Evolutionary conservation across 1,139 yeast species (phyloP), one percentile per base, ranked within the genome.

Genomic region (Pichia sp.): DNA sequence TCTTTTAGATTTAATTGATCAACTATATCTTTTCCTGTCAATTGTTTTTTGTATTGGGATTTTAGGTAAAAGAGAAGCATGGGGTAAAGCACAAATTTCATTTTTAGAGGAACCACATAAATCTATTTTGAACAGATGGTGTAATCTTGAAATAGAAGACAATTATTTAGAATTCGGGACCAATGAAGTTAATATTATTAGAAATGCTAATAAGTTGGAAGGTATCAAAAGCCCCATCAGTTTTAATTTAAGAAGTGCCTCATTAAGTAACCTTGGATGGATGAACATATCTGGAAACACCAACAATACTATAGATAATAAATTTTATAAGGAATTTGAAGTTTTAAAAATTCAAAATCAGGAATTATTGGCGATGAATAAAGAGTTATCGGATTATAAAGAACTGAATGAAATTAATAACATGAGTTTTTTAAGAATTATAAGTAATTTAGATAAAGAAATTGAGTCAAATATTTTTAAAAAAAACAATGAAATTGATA

Each of bases 21-120:
- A 56, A 20, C 39, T 55, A 3, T 57, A 54, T 42, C 40, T 49
- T 22, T 49, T 51, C 23, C 52, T 54, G 37, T 55, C 58, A 16
- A 30, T 58, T 11, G 30, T 58, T 3, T 41, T 58, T 29, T 52
- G 52, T 23, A 42, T 51, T 35, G 52, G 60, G 10, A 52, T 56
- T 3, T 43, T 59, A 9, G 56, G 58, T 6, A 54, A 50, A n/a
- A 37, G 58, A 31, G 51, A 49, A 48, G 56, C 61, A 4, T 58
- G 58, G 59, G 59, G 61, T 4, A 43, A 52, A 37, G 51, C 59
- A 0, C 57, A 57, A 40, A 39, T 55, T 22, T 51, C 52, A 31
- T 58, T 52, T 41, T 45, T 55, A 7, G 50, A 53, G 3, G 16
- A 29, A 7, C 49, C 49, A 26, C 40, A 51, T 24, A 56, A 52